Percentiles rank a stretch among this genome's conserved stretches.
Conservation (phyloP, 75 land plant species). For the Isoetes taiwanensis region DNA sequence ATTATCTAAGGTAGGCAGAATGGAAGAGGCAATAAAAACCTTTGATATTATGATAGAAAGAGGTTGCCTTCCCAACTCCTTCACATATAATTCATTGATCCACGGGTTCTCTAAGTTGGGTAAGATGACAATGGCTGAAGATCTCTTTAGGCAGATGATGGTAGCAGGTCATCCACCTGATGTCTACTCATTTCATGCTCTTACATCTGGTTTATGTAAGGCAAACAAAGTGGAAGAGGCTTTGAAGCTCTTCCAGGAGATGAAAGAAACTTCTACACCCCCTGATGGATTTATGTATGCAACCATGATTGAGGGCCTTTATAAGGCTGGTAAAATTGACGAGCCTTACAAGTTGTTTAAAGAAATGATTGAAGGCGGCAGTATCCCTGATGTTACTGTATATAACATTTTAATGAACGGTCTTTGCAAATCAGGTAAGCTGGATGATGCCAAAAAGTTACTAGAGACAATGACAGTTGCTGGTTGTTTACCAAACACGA, state of each 20-base stretch:
- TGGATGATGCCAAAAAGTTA: conserved; percentile 28
- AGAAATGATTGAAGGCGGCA: conserved; percentile 36
- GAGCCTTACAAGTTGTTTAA: conserved; percentile 19
- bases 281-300: conserved; percentile 3
- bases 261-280: too few relatives aligned
- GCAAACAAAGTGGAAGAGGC: conserved; percentile 32
- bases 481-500: conserved; percentile 44
- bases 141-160: conserved; percentile 42
- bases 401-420: conserved; percentile 50
- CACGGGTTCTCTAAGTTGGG: too few relatives aligned
- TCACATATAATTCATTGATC: conserved; percentile 45
- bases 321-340: not conserved
- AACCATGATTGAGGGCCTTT: not conserved
- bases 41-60: conserved; percentile 25
- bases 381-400: conserved; percentile 32
- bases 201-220: conserved; percentile 54
- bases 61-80: conserved; percentile 39
- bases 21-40: too few relatives aligned
- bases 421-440: conserved; percentile 28
- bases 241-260: conserved; percentile 36
- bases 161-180: conserved; percentile 35
- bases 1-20: too few relatives aligned
- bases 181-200: conserved; percentile 43
- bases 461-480: conserved; percentile 47
- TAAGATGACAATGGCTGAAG: too few relatives aligned